Conservation (phyloP, 768 basidiomycete genomes). For the Rubroboletus pulcherrimus region DNA sequence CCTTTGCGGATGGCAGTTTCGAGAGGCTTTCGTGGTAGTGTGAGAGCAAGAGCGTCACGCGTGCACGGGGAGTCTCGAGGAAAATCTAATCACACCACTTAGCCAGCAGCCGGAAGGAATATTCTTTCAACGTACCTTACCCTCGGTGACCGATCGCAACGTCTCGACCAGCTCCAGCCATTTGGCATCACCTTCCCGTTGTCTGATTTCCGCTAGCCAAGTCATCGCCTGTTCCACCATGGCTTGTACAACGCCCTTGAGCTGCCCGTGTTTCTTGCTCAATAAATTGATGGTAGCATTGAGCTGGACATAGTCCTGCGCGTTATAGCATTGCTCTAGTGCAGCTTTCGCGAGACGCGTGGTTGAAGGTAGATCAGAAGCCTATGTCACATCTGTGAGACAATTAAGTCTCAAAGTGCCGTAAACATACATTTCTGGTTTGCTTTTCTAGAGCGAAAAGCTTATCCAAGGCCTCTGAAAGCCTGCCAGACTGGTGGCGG, state of each 20-base stretch:
- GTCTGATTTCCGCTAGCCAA: constrained; percentile 77
- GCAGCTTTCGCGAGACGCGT: constrained; percentile 77
- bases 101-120: not conserved
- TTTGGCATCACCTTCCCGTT: constrained; percentile 60
- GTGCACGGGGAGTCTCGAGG: constrained; percentile 92
- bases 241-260: constrained; percentile 85
- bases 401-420: not conserved
- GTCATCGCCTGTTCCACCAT: constrained; percentile 84
- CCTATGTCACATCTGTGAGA: constrained; percentile 44
- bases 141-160: constrained; percentile 88
- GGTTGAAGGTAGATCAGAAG: constrained; percentile 91
- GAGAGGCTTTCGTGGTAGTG: constrained; percentile 76
- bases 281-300: constrained; percentile 66
- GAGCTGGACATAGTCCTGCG: constrained; percentile 63
- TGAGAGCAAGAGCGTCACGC: constrained; percentile 85
- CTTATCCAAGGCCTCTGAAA: constrained; percentile 87
- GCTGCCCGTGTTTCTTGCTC: constrained; percentile 96
- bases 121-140: constrained; percentile 64
- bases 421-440: constrained; percentile 78
- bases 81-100: constrained; percentile 62
- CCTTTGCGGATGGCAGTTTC: constrained; percentile 39
- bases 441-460: constrained; percentile 90
- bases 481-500: constrained; percentile 61
- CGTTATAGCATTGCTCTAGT: constrained; percentile 67
- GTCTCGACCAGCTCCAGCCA: constrained; percentile 92